Evolutionary conservation across 2,329 filamentous ascomycete species (phyloP), one percentile per base, ranked within the genome.

Genomic region (Verruconis gallopava): DNA sequence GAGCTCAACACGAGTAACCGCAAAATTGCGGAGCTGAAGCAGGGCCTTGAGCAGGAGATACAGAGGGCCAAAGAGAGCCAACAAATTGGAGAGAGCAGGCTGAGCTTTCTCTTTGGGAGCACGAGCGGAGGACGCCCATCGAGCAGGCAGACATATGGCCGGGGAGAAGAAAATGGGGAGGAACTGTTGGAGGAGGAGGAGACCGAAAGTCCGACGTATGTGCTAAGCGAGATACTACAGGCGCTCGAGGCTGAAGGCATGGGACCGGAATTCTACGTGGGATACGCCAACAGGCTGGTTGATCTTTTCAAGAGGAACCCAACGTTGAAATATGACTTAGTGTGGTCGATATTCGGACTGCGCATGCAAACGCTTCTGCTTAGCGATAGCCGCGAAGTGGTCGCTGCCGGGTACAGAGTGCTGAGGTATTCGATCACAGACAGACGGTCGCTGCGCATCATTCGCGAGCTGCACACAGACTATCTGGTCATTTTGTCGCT

Each of bases 381-480:
- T 44, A 95, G 89, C 55, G 89, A 95, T 51, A 95, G 84, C 58
- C 78, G 89, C 50, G 93, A 98, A 64, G 89, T 96, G 9, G 85
- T 94, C 18, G 91, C 91, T 19, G 85, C 91, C 34, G 91, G 85
- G 1, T 98, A 96, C 60, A 75, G 91, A 48, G 81, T 96, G 62
- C 88, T 86, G 46, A 77, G 91, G 58, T 93, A 96, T 62, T 84
- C 89, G 39, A 91, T 98, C 50, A 93, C 89, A 9, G 91, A 98
- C 57, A 72, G 86, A 22, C 79, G 79, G 37, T 98, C 91, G 3
- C 69, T 98, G 18, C 82, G 84, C 56, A 94, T 80, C 38, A 94
- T 98, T 47, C 77, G 89, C 43, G 73, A 73, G 12, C 67, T 96
- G 15, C 88, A 95, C 50, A 96, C 86, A 0, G 93, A 98, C 58